Evolutionary conservation across 371 early-diverging fungal species (phyloP).

Genomic region (Ordospora colligata): DNA sequence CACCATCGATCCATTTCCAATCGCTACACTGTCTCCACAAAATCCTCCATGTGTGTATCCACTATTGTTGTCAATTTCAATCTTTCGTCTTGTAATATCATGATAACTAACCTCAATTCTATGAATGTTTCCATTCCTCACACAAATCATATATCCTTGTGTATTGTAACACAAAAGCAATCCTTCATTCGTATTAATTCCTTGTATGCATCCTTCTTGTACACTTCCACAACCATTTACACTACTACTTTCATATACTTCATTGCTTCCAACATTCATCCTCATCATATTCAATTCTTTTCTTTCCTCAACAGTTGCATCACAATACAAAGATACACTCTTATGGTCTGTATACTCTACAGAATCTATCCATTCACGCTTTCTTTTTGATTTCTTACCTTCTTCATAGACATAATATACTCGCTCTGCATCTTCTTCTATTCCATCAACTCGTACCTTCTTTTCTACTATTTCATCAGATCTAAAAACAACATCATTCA

Average conservation of each 20-base stretch:
- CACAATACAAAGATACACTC: too few species aligned
- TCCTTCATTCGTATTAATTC: neutral
- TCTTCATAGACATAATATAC: neutral
- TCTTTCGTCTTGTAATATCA: neutral
- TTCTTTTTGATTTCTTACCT: neutral
- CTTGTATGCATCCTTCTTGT: neutral
- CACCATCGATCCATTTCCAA: neutral
- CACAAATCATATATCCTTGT: conserved; percentile 12
- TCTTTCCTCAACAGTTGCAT: neutral
- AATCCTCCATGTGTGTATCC: conserved; percentile 8
- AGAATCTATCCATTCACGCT: neutral
- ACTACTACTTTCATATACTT: neutral
- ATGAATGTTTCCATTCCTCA: neutral
- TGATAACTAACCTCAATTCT: conserved; percentile 28
- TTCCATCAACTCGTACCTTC: conserved; percentile 4
- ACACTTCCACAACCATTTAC: too few species aligned
- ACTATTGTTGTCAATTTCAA: conserved; percentile 5
- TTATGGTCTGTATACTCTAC: neutral
- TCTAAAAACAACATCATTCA: conserved; percentile 19
- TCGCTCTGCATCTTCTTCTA: neutral
- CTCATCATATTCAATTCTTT: neutral
- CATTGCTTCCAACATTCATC: neutral
- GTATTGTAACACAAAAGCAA: conserved; percentile 8
- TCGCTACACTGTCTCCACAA: neutral
- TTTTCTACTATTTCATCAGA: conserved; percentile 18